These are phyloP conservation scores for Tetrahymena borealis DNA, from an alignment of 73 alveolate genomes.

Conservation along the genomic window DNA sequence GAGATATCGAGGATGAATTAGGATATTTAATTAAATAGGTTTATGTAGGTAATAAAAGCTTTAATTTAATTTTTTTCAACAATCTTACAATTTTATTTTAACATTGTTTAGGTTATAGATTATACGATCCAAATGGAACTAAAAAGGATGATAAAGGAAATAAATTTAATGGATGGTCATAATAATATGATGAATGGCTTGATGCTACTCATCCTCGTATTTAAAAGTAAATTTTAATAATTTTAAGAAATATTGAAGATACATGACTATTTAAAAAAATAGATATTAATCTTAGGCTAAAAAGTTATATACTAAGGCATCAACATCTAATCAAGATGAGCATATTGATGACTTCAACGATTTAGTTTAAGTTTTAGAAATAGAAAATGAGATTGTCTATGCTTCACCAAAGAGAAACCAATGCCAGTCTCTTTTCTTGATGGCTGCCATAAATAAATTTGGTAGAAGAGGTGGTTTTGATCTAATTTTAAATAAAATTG, in stretches of 20 bases:
- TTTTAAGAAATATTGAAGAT: neutral
- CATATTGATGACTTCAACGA: slow-evolving; percentile 57
- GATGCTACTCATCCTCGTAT: slow-evolving; percentile 66
- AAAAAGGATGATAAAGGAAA: slow-evolving; percentile 54
- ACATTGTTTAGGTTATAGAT: slow-evolving; percentile 63
- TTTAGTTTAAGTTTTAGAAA: slow-evolving; percentile 13
- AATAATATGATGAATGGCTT: slow-evolving; percentile 74
- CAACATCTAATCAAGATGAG: slow-evolving; percentile 33
- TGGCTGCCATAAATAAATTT: slow-evolving; percentile 47
- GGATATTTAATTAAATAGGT: slow-evolving; percentile 42
- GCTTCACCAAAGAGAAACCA: slow-evolving; percentile 51
- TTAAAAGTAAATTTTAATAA: neutral
- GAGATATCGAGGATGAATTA: neutral
- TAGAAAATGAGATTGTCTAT: slow-evolving; percentile 50
- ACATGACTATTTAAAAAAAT: neutral
- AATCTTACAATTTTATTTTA: slow-evolving; percentile 10
- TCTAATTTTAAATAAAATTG: slow-evolving; percentile 42
- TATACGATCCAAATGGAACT: slow-evolving; percentile 56
- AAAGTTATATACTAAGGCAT: slow-evolving; percentile 10
- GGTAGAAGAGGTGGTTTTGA: slow-evolving; percentile 63
- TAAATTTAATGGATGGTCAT: slow-evolving; percentile 75
- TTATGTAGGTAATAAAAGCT: slow-evolving; percentile 19
- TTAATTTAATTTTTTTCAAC: no score
- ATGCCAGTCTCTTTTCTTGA: slow-evolving; percentile 45
- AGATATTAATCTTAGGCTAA: slow-evolving; percentile 24